A percentile compares a stretch with the other conserved stretches of the same genome.
phyloP scores from a whole-genome alignment of 371 early-diverging fungal species.

The Lichtheimia corymbifera region DNA sequence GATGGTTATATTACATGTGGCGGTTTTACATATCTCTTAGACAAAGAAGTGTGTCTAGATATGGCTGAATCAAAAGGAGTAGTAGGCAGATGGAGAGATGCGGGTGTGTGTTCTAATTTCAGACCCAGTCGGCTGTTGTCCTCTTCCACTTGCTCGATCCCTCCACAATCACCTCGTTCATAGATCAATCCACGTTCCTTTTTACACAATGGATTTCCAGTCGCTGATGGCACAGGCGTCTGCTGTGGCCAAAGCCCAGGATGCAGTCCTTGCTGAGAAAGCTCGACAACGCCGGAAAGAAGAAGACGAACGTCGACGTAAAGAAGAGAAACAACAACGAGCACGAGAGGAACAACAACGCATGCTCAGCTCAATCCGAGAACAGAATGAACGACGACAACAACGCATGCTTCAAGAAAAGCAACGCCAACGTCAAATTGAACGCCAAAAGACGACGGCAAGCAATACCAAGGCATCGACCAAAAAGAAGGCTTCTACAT shows the following conservation, averaged over 20 bases:
- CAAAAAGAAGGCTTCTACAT: background rate
- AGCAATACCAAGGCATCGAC: slow-evolving; percentile 4
- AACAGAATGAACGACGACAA: slow-evolving; percentile 22
- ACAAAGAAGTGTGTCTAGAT: too few relatives aligned
- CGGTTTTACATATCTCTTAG: too few relatives aligned
- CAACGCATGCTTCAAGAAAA: slow-evolving; percentile 17
- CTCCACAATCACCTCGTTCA: too few relatives aligned
- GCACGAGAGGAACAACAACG: slow-evolving; percentile 33
- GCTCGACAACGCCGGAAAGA: slow-evolving; percentile 30
- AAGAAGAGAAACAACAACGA: slow-evolving; percentile 29
- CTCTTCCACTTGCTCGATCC: too few relatives aligned
- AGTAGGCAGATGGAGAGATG: too few relatives aligned
- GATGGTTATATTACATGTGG: too few relatives aligned
- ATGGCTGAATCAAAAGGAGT: too few relatives aligned
- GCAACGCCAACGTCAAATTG: slow-evolving; percentile 12
- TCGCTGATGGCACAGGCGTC: slow-evolving; percentile 43
- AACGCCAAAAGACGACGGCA: slow-evolving; percentile 6
- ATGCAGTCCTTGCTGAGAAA: slow-evolving; percentile 31
- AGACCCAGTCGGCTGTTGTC: too few relatives aligned
- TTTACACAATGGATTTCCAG: slow-evolving; percentile 21
- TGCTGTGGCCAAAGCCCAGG: slow-evolving; percentile 36
- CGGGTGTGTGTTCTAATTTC: too few relatives aligned
- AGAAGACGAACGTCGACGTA: slow-evolving; percentile 29
- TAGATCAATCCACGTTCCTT: too few relatives aligned
- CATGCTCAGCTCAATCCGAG: slow-evolving; percentile 18